These are phyloP conservation scores for Epithemia pelagica DNA, from an alignment of 108 stramenopile genomes.

Conservation along the genomic window DNA sequence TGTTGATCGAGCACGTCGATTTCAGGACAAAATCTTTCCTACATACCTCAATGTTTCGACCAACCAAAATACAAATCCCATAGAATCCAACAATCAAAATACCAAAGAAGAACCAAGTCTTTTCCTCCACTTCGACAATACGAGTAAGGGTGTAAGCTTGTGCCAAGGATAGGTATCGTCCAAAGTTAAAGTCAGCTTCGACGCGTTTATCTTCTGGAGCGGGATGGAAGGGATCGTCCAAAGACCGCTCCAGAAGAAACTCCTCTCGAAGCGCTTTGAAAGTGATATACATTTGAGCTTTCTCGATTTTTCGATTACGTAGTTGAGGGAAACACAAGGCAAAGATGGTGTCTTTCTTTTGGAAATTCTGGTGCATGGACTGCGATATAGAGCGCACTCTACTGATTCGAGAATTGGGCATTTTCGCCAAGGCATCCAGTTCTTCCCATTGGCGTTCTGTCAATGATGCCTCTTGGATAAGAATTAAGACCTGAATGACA, in stretches of 20 bases:
- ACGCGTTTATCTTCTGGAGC: background rate
- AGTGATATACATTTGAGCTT: background rate
- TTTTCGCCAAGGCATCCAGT: slow-evolving; percentile 16
- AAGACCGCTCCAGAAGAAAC: slow-evolving; percentile 26
- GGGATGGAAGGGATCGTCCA: slow-evolving; percentile 27
- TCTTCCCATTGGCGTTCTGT: slow-evolving; percentile 28
- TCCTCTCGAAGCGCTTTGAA: slow-evolving; percentile 29
- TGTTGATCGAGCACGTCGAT: too few relatives aligned
- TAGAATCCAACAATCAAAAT: slow-evolving; percentile 20
- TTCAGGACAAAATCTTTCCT: too few relatives aligned
- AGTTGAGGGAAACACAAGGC: background rate
- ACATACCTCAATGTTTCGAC: slow-evolving; percentile 17
- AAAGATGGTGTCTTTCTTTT: background rate
- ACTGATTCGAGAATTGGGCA: background rate
- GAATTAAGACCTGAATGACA: slow-evolving; percentile 32
- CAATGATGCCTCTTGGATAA: slow-evolving; percentile 20
- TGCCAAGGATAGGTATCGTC: slow-evolving; percentile 26
- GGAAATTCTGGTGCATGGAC: background rate
- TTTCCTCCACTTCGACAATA: slow-evolving; percentile 19
- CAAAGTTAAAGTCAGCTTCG: slow-evolving; percentile 30
- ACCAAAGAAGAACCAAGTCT: slow-evolving; percentile 32
- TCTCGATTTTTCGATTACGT: background rate
- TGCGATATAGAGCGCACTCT: background rate
- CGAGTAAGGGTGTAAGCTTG: slow-evolving; percentile 19
- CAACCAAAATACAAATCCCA: slow-evolving; percentile 4